A percentile compares a stretch with the other conserved stretches of the same genome.
phyloP scores from a whole-genome alignment of 2,329 filamentous ascomycete species.

The Neopestalotiopsis clavispora region DNA sequence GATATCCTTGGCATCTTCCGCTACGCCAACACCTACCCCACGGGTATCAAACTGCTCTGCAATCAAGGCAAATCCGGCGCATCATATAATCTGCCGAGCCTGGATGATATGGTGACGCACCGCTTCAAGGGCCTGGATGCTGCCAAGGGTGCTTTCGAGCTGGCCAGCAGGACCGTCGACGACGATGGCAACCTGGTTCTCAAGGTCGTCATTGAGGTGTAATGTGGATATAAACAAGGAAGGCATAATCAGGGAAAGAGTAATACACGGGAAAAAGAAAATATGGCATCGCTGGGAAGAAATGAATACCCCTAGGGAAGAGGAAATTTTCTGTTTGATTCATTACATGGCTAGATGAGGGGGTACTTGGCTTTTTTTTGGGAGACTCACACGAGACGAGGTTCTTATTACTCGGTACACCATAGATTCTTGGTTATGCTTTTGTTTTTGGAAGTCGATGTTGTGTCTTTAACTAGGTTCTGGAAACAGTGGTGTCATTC shows the following conservation, averaged over 20 bases:
- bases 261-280: too few species aligned
- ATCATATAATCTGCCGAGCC: constrained; percentile 59
- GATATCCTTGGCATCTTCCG: constrained; percentile 79
- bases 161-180: constrained; percentile 72
- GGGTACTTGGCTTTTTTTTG: neutral
- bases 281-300: too few species aligned
- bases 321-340: too few species aligned
- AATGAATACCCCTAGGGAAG: neutral
- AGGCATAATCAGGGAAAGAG: neutral
- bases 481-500: neutral
- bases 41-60: constrained; percentile 68
- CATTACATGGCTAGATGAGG: too few species aligned
- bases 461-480: neutral
- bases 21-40: constrained; percentile 77
- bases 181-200: constrained; percentile 71
- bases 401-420: neutral
- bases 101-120: constrained; percentile 77
- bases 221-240: constrained; percentile 23
- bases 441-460: neutral
- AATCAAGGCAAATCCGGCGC: constrained; percentile 44
- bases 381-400: neutral
- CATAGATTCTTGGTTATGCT: neutral
- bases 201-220: constrained; percentile 71
- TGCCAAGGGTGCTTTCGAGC: constrained; percentile 69
- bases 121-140: constrained; percentile 68